A percentile compares a stretch with the other conserved stretches of the same genome.
phyloP scores from a whole-genome alignment of 805 yeast species.

The Spathaspora girioi region DNA sequence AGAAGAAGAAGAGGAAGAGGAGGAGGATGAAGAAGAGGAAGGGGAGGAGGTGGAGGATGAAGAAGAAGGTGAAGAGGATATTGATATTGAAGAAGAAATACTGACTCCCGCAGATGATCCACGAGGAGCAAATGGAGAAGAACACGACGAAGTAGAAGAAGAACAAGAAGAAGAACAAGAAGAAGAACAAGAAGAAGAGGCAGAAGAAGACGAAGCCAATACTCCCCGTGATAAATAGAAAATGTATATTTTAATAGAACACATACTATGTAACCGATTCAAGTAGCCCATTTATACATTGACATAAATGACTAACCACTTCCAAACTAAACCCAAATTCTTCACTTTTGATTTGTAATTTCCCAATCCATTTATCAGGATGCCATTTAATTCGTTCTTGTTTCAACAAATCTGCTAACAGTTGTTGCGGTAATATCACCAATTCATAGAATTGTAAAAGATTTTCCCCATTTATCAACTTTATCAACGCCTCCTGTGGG shows the following conservation, averaged over 20 bases:
- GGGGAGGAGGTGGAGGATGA: slow-evolving; percentile 50
- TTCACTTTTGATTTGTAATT: slow-evolving; percentile 12
- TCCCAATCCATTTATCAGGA: slow-evolving; percentile 56
- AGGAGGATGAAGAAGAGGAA: slow-evolving; percentile 58
- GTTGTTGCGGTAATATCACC: slow-evolving; percentile 13
- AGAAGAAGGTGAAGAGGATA: slow-evolving; percentile 44
- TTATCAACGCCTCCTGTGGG: slow-evolving; percentile 9
- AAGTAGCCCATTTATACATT: slow-evolving; percentile 27
- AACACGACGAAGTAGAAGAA: slow-evolving; percentile 9
- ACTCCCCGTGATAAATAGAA: slow-evolving; percentile 9
- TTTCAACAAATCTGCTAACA: slow-evolving; percentile 26
- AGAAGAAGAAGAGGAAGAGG: slow-evolving; percentile 53
- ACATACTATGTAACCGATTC: not conserved
- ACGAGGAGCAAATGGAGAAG: slow-evolving; percentile 19
- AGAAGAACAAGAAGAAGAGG: slow-evolving; percentile 2
- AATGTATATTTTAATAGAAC: slow-evolving; percentile 1
- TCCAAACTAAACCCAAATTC: slow-evolving; percentile 18
- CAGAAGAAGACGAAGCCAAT: slow-evolving; percentile 6
- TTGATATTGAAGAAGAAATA: slow-evolving; percentile 35
- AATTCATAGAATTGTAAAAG: slow-evolving; percentile 25
- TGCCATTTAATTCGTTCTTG: slow-evolving; percentile 65
- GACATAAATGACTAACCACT: slow-evolving; percentile 26
- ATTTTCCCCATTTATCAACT: slow-evolving; percentile 17
- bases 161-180: slow-evolving; percentile 12
- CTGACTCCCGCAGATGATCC: slow-evolving; percentile 32